Percentiles rank a stretch among this genome's conserved stretches.
Evolutionary conservation across 768 basidiomycete species (phyloP).

Genomic region (Lactarius akahatsu): DNA sequence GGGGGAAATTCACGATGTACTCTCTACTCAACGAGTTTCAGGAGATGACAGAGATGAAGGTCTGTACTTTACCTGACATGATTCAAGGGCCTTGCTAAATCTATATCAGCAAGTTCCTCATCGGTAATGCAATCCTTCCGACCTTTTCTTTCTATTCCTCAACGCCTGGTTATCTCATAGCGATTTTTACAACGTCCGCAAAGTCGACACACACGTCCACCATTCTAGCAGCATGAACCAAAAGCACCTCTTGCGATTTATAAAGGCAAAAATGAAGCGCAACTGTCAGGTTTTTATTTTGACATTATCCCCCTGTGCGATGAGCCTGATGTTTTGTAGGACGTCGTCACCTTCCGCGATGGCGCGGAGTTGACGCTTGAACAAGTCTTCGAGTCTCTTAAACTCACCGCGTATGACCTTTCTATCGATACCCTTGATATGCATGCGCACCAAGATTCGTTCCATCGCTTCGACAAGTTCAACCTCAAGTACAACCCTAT

Average conservation of each 20-base stretch:
- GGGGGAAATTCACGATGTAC: constrained; percentile 94
- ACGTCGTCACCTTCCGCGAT: constrained; percentile 95
- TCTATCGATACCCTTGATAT: constrained; percentile 99
- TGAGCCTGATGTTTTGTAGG: constrained; percentile 46
- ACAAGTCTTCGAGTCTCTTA: constrained; percentile 95
- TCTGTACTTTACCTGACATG: constrained; percentile 38
- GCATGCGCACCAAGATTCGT: constrained; percentile 98
- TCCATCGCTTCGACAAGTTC: constrained; percentile 98
- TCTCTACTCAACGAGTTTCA: constrained; percentile 88
- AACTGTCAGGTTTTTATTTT: constrained; percentile 64
- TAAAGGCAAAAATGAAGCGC: constrained; percentile 97
- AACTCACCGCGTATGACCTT: constrained; percentile 94
- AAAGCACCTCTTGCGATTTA: constrained; percentile 96
- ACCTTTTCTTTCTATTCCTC: background rate
- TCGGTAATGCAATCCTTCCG: constrained; percentile 46
- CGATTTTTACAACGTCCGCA: constrained; percentile 97
- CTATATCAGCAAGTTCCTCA: constrained; percentile 70
- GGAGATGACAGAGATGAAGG: constrained; percentile 97
- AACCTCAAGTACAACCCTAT: constrained; percentile 97
- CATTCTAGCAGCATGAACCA: constrained; percentile 99
- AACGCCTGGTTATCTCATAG: constrained; percentile 42
- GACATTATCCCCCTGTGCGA: background rate
- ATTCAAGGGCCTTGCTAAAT: background rate
- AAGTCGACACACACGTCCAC: constrained; percentile 99
- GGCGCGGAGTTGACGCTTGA: constrained; percentile 82